Percentiles rank a stretch among this genome's conserved stretches.
Evolutionary conservation across 257 asterid species (phyloP).

Genomic region (Perilla frutescens): DNA sequence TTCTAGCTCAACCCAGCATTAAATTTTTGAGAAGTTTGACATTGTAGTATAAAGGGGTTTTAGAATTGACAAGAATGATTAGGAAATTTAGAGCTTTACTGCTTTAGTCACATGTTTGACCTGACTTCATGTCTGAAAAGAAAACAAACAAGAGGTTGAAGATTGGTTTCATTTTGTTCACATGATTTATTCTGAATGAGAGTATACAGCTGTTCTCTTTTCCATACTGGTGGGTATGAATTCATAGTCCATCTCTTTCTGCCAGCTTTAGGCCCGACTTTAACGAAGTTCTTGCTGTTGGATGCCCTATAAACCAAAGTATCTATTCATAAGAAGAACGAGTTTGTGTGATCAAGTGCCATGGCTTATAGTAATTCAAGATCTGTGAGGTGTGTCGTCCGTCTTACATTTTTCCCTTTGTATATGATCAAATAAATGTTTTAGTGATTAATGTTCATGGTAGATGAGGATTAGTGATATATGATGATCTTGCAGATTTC

Average conservation of each 20-base stretch:
- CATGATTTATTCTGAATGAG: constrained; percentile 60
- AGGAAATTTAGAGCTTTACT: constrained; percentile 45
- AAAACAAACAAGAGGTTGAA: constrained; percentile 29
- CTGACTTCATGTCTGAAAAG: constrained; percentile 50
- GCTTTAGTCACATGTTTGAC: constrained; percentile 68
- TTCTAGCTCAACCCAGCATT: constrained; percentile 41
- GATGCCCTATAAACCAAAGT: constrained; percentile 45
- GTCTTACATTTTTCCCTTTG: background rate
- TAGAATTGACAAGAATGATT: constrained; percentile 37
- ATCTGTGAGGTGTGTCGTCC: constrained; percentile 70
- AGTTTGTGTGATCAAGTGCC: constrained; percentile 38
- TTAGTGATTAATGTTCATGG: background rate
- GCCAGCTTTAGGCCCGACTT: constrained; percentile 17
- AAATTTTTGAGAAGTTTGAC: constrained; percentile 22
- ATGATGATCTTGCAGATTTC: constrained; percentile 56
- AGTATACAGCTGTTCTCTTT: constrained; percentile 46
- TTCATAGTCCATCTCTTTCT: constrained; percentile 45
- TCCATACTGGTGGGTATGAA: constrained; percentile 42
- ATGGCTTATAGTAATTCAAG: constrained; percentile 75
- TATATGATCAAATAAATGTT: background rate
- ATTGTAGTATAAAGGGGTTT: constrained; percentile 37
- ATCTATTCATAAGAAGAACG: constrained; percentile 28
- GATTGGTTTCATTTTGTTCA: constrained; percentile 50
- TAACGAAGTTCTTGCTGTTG: constrained; percentile 35
- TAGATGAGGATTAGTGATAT: background rate